Evolutionary conservation across 139 green algal genomes (phyloP).

Genomic region (Coelastrella sp.): DNA sequence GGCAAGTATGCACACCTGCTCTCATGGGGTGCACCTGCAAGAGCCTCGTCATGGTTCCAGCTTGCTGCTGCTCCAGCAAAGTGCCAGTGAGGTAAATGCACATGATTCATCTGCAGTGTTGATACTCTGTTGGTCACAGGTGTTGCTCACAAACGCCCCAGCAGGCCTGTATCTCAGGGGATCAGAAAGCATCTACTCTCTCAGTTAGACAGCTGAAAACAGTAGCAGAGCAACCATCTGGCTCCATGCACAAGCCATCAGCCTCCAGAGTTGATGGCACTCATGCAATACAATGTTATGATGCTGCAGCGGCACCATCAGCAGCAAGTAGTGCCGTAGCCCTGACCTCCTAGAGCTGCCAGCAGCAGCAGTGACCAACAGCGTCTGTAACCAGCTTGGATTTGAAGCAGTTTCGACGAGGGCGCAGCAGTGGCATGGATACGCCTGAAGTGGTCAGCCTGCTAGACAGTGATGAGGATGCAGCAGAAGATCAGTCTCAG

Average conservation of each 20-base stretch:
- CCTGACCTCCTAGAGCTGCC: too few species aligned
- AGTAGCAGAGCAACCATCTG: background rate
- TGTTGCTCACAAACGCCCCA: constrained; percentile 29
- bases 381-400: background rate
- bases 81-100: too few species aligned
- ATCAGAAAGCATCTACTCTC: constrained; percentile 26
- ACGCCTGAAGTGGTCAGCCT: constrained; percentile 9
- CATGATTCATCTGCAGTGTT: too few species aligned
- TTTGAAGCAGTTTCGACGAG: background rate
- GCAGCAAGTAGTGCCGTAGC: too few species aligned
- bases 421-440: background rate
- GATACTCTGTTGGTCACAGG: background rate
- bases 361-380: background rate
- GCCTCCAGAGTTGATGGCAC: background rate
- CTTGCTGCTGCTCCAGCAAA: too few species aligned
- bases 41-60: too few species aligned
- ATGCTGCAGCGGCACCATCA: too few species aligned
- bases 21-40: too few species aligned
- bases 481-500: background rate
- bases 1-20: background rate
- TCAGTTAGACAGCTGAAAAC: background rate
- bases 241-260: background rate
- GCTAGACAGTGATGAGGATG: constrained; percentile 15
- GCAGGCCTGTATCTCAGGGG: constrained; percentile 10
- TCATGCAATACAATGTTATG: too few species aligned